phyloP scores from a whole-genome alignment of 441 rosid genomes.

The Erodium trifolium region DNA sequence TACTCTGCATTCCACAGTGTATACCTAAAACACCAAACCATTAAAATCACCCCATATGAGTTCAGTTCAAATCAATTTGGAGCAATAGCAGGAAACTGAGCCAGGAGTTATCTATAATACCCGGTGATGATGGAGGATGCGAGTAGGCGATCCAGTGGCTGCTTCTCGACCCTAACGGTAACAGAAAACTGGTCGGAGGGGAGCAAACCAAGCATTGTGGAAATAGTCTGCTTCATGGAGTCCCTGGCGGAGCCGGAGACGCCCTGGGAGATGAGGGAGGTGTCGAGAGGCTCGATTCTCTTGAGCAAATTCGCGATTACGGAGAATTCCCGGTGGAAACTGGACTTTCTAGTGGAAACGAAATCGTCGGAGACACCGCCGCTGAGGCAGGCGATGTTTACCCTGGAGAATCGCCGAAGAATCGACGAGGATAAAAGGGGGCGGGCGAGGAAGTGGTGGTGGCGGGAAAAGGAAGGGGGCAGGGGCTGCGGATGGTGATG shows the following conservation, averaged over 20 bases:
- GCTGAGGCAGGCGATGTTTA: conserved; percentile 47
- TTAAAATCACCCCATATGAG: conserved; percentile 2
- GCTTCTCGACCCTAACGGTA: conserved; percentile 38
- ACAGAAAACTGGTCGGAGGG: conserved; percentile 81
- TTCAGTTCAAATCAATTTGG: neutral
- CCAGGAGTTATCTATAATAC: conserved; percentile 22
- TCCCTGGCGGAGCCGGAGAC: conserved; percentile 72
- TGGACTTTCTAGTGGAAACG: conserved; percentile 64
- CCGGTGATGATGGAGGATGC: conserved; percentile 72
- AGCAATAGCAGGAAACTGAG: neutral
- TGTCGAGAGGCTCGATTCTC: conserved; percentile 69
- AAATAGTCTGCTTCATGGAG: conserved; percentile 78
- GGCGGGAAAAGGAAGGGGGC: conserved; percentile 24
- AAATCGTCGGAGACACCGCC: conserved; percentile 70
- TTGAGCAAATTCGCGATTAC: conserved; percentile 67
- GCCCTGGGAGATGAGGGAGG: conserved; percentile 57
- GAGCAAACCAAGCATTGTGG: conserved; percentile 76
- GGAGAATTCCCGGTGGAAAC: conserved; percentile 54
- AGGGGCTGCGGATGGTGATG: conserved; percentile 11
- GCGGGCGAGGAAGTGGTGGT: neutral
- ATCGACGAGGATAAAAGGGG: too few species aligned
- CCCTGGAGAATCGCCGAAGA: neutral
- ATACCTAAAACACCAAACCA: conserved; percentile 34
- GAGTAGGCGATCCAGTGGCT: conserved; percentile 56
- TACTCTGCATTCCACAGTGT: conserved; percentile 92